Percentiles rank a stretch among this genome's conserved stretches.
Conservation (phyloP, 2,329 filamentous ascomycete species). For the Xylariaceae sp. region DNA sequence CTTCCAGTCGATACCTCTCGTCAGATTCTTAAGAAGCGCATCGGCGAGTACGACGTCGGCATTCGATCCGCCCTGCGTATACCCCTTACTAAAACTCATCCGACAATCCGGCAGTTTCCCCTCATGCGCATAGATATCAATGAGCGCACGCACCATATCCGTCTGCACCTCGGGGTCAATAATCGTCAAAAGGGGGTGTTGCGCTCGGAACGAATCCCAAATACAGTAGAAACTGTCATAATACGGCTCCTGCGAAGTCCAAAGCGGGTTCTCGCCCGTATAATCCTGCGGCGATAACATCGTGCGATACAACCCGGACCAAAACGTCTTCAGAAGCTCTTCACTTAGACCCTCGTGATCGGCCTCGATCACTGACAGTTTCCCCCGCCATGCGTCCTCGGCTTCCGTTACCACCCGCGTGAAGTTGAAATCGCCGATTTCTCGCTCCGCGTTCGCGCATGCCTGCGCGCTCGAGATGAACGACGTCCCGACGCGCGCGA, state of each 20-base stretch:
- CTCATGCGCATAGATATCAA: slow-evolving; percentile 65
- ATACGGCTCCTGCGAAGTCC: slow-evolving; percentile 64
- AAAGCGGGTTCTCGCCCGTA: slow-evolving; percentile 68
- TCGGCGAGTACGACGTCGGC: slow-evolving; percentile 68
- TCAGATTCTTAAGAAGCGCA: slow-evolving; percentile 64
- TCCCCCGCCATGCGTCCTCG: slow-evolving; percentile 56
- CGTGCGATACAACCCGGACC: slow-evolving; percentile 64
- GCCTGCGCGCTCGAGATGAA: slow-evolving; percentile 64
- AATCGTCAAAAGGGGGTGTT: slow-evolving; percentile 66
- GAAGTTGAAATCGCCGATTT: slow-evolving; percentile 63
- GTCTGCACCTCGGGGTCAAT: slow-evolving; percentile 63
- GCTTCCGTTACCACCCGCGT: slow-evolving; percentile 48
- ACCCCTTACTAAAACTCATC: slow-evolving; percentile 72
- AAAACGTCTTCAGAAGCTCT: slow-evolving; percentile 59
- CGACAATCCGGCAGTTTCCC: slow-evolving; percentile 67
- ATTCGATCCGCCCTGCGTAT: slow-evolving; percentile 71
- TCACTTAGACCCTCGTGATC: slow-evolving; percentile 50
- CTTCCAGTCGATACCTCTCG: slow-evolving; percentile 59
- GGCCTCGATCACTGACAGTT: slow-evolving; percentile 55
- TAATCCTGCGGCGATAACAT: slow-evolving; percentile 71
- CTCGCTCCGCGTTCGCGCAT: slow-evolving; percentile 62
- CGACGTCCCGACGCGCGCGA: slow-evolving; percentile 66
- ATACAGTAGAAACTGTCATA: slow-evolving; percentile 66
- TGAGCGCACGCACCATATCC: slow-evolving; percentile 62
- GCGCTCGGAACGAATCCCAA: slow-evolving; percentile 69